Percentiles rank a stretch among this genome's conserved stretches.
These are phyloP conservation scores for Phtheirospermum japonicum DNA, from an alignment of 257 asterid genomes.

Conservation along the genomic window DNA sequence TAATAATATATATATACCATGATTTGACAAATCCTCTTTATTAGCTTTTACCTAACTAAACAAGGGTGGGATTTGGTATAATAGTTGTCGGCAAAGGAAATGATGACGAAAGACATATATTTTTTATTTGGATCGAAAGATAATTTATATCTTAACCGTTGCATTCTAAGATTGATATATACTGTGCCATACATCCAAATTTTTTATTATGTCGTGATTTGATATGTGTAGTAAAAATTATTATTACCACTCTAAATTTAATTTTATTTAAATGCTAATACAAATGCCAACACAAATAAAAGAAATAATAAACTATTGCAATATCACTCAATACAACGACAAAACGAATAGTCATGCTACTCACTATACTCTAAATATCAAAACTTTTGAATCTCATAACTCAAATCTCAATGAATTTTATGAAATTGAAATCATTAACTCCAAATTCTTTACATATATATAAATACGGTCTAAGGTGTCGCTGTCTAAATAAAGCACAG, in stretches of 20 bases:
- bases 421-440: neutral
- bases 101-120: constrained; percentile 10
- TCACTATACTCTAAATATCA: neutral
- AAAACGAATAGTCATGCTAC: neutral
- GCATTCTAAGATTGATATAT: too few species aligned
- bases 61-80: constrained; percentile 25
- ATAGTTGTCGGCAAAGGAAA: constrained; percentile 30
- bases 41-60: constrained; percentile 6
- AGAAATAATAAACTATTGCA: too few species aligned
- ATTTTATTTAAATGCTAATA: too few species aligned
- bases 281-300: too few species aligned
- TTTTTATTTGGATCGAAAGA: neutral
- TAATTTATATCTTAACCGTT: too few species aligned
- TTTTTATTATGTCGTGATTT: too few species aligned
- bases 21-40: constrained; percentile 16
- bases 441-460: neutral
- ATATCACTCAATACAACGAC: too few species aligned
- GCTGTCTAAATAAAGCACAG: constrained; percentile 18
- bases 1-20: neutral
- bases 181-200: too few species aligned
- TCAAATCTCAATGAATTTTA: neutral
- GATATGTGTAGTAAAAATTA: too few species aligned
- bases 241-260: too few species aligned
- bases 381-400: too few species aligned
- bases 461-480: neutral